phyloP scores from a whole-genome alignment of 306 rosid genomes.

The Trichosanthes truncata region DNA sequence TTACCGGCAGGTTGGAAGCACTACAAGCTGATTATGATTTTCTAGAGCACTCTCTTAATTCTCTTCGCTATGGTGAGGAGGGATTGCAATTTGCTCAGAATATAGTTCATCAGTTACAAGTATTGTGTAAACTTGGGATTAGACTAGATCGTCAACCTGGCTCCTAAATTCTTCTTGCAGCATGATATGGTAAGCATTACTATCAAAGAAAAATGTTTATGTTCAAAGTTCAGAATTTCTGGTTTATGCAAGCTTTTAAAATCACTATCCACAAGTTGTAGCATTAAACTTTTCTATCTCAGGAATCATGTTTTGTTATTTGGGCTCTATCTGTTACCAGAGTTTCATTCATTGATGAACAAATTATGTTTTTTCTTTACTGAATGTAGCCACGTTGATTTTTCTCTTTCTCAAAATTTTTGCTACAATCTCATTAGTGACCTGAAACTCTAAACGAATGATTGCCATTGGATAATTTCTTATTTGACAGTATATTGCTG shows the following conservation, averaged over 20 bases:
- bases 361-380: not conserved
- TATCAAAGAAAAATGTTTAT: not conserved
- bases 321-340: not conserved
- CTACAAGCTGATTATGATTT: conserved; percentile 64
- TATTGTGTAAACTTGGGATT: conserved; percentile 39
- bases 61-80: conserved; percentile 46
- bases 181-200: conserved; percentile 15
- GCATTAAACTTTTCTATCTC: not conserved
- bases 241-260: not conserved
- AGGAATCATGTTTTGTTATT: not conserved
- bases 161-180: conserved; percentile 1
- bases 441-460: not conserved
- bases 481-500: not conserved
- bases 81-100: conserved; percentile 52
- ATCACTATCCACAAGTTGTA: not conserved
- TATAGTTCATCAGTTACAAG: conserved; percentile 50
- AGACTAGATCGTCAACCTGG: conserved; percentile 29
- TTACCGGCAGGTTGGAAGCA: conserved; percentile 65
- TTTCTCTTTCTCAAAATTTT: not conserved
- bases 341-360: not conserved
- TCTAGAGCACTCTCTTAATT: conserved; percentile 50
- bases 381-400: not conserved
- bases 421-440: not conserved
- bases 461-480: not conserved
- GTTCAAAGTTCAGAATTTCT: not conserved